A percentile compares a stretch with the other conserved stretches of the same genome.
phyloP scores from a whole-genome alignment of 73 alveolate species.

The Tetrahymena malaccensis region DNA sequence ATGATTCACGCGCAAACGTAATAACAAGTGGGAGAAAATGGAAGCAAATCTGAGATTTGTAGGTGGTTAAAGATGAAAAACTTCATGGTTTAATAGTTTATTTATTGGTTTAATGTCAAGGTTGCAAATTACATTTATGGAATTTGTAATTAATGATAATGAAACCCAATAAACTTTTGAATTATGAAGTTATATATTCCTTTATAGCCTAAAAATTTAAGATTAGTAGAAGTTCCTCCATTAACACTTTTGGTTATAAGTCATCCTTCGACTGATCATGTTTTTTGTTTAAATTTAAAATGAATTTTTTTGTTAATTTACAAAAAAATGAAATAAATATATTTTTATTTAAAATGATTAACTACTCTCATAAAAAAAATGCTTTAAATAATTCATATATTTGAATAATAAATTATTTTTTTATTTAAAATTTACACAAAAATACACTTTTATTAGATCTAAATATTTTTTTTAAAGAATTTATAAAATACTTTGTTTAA shows the following conservation, averaged over 20 bases:
- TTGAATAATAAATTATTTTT: too few relatives aligned
- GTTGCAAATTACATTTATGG: background rate
- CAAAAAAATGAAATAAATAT: too few relatives aligned
- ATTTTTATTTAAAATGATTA: too few relatives aligned
- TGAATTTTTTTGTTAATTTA: too few relatives aligned
- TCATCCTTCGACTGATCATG: background rate
- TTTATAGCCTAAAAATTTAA: background rate
- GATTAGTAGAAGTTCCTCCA: background rate
- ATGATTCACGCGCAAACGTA: background rate
- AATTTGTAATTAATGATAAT: background rate
- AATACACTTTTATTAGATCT: too few relatives aligned
- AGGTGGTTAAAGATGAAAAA: background rate
- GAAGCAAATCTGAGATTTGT: background rate
- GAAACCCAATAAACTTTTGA: background rate
- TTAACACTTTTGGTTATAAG: background rate
- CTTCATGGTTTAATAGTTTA: background rate
- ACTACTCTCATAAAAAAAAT: too few relatives aligned
- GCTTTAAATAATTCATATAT: too few relatives aligned
- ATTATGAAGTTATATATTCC: background rate
- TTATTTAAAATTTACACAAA: too few relatives aligned
- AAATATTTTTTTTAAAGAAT: too few relatives aligned
- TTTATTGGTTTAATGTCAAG: background rate
- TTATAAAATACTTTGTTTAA: too few relatives aligned
- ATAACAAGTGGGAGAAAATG: background rate
- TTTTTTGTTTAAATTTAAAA: background rate